phyloP scores from a whole-genome alignment of 495 filamentous ascomycete species.

The Penicillium crystallinum region DNA sequence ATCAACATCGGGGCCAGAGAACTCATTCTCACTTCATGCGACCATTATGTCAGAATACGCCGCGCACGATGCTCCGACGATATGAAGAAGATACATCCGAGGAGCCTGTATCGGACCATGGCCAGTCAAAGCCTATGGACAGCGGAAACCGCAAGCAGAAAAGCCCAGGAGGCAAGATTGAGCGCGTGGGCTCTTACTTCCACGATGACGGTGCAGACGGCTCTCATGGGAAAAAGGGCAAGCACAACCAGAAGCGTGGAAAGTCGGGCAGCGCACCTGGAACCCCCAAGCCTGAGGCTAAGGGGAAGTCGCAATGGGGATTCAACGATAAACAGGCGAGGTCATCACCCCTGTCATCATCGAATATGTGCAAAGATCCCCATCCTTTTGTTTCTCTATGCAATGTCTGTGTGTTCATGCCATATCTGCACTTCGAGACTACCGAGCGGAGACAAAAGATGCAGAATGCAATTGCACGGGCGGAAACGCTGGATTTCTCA shows the following conservation, averaged over 20 bases:
- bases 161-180: conserved; percentile 21
- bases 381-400: conserved; percentile 17
- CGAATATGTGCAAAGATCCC: conserved; percentile 30
- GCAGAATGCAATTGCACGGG: conserved; percentile 53
- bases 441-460: conserved; percentile 51
- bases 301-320: conserved; percentile 27
- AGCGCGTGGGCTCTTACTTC: conserved; percentile 26
- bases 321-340: conserved; percentile 20
- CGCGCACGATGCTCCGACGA: conserved; percentile 34
- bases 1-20: conserved; percentile 57
- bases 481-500: conserved; percentile 27
- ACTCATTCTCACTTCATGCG: conserved; percentile 66
- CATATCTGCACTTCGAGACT: conserved; percentile 65
- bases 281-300: conserved; percentile 32
- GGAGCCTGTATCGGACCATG: conserved; percentile 22
- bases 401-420: conserved; percentile 62
- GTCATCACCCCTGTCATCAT: conserved; percentile 7
- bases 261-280: conserved; percentile 34
- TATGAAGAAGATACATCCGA: conserved; percentile 36
- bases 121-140: conserved; percentile 5
- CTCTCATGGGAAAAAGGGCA: conserved; percentile 33
- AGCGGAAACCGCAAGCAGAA: conserved; percentile 25
- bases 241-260: conserved; percentile 32
- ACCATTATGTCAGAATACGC: conserved; percentile 56
- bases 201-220: conserved; percentile 30